phyloP scores from a whole-genome alignment of 2,329 filamentous ascomycete species.

The Lachnellula hyalina region DNA sequence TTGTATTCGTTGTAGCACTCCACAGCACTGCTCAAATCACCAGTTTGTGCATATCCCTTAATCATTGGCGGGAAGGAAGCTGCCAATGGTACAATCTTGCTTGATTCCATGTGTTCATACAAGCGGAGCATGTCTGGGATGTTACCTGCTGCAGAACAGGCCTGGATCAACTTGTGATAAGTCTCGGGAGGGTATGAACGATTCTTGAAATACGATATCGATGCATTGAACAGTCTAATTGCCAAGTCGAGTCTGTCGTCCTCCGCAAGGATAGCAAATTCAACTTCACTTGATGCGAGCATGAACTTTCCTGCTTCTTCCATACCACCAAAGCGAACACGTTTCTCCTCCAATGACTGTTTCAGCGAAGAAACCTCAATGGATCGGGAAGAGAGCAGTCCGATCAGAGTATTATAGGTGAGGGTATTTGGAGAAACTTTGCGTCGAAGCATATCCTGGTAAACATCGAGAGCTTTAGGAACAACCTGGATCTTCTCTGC shows the following conservation, averaged over 20 bases:
- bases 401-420: slow-evolving; percentile 84
- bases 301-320: slow-evolving; percentile 81
- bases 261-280: slow-evolving; percentile 78
- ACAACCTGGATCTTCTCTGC: slow-evolving; percentile 76
- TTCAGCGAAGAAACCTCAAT: slow-evolving; percentile 72
- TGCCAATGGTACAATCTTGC: slow-evolving; percentile 67
- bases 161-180: slow-evolving; percentile 79
- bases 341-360: slow-evolving; percentile 71
- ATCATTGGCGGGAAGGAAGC: slow-evolving; percentile 92
- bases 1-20: slow-evolving; percentile 97
- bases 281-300: slow-evolving; percentile 80
- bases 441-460: slow-evolving; percentile 90
- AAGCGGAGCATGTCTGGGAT: slow-evolving; percentile 86
- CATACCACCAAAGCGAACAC: slow-evolving; percentile 78
- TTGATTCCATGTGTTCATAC: slow-evolving; percentile 85
- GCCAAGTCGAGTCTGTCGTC: slow-evolving; percentile 84
- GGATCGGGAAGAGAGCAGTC: slow-evolving; percentile 73
- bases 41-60: slow-evolving; percentile 76
- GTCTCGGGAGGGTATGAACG: slow-evolving; percentile 70
- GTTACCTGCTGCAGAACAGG: slow-evolving; percentile 76
- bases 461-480: slow-evolving; percentile 88
- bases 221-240: slow-evolving; percentile 77
- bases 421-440: slow-evolving; percentile 74
- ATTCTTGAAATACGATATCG: slow-evolving; percentile 52
- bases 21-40: slow-evolving; percentile 81